A percentile compares a stretch with the other conserved stretches of the same genome.
These are phyloP conservation scores for Prunella vulgaris DNA, from an alignment of 257 asterid species.

Conservation along the genomic window DNA sequence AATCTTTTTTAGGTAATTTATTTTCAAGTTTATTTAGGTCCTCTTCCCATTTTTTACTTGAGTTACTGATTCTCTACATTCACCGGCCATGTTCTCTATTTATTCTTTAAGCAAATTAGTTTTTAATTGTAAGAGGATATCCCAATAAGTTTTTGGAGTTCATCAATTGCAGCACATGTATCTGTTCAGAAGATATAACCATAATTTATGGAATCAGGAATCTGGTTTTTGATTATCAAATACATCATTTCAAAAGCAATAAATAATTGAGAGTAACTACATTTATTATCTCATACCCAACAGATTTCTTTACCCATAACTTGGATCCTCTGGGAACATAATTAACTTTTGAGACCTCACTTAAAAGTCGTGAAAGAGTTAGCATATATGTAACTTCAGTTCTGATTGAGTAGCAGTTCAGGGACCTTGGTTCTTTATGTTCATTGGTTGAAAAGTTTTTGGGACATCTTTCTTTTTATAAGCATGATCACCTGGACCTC, in stretches of 20 bases:
- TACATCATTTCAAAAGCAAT: not conserved
- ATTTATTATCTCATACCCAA: not conserved
- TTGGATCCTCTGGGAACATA: conserved; percentile 11
- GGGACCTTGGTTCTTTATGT: not conserved
- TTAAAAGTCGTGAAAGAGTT: not conserved
- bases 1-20: not conserved
- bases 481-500: not conserved
- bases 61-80: not conserved
- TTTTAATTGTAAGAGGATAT: not conserved
- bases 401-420: not conserved
- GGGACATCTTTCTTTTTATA: not conserved
- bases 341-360: not conserved
- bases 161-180: not conserved
- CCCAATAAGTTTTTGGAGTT: not conserved
- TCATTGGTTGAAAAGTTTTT: not conserved
- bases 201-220: not conserved
- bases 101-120: not conserved
- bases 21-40: not conserved
- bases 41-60: not conserved
- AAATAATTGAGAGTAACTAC: not conserved
- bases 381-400: not conserved
- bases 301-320: not conserved
- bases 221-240: not conserved
- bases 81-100: not conserved
- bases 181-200: not conserved